Evolutionary conservation across 768 basidiomycete genomes (phyloP).

Genomic region (Clitopilus passeckerianus): DNA sequence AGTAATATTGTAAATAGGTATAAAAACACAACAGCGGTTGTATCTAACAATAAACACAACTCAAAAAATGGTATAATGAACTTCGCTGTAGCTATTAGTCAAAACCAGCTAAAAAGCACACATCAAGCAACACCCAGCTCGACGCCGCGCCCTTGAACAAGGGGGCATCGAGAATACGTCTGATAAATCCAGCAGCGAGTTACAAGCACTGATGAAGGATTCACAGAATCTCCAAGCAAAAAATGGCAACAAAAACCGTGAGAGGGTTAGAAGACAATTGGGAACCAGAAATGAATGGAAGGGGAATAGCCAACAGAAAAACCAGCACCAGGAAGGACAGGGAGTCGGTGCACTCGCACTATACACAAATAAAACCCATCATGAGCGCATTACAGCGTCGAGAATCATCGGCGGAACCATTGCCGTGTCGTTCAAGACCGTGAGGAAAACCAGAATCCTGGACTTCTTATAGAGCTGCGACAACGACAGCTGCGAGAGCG

Average conservation of each 20-base stretch:
- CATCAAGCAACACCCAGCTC: background rate
- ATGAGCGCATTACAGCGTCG: constrained; percentile 1
- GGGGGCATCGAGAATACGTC: background rate
- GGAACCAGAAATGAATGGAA: background rate
- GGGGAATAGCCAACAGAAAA: background rate
- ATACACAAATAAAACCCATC: background rate
- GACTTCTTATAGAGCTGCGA: constrained; percentile 29
- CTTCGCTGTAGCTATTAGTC: background rate
- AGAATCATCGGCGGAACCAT: background rate
- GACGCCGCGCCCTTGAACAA: background rate
- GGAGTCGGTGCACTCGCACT: background rate
- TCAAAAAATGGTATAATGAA: background rate
- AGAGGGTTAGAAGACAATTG: background rate
- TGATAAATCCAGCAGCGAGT: constrained; percentile 1
- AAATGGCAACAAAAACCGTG: background rate
- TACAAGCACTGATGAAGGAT: background rate
- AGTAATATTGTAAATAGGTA: background rate
- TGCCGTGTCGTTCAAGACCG: constrained; percentile 11
- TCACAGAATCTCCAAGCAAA: background rate
- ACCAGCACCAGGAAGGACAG: background rate
- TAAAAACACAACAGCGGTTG: background rate
- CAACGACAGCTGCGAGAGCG: constrained; percentile 31
- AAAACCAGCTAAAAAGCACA: background rate
- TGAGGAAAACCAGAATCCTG: background rate
- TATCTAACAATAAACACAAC: background rate